Evolutionary conservation across 305 asterid species (phyloP), one percentile per base, ranked within the genome.

Genomic region (Fraxinus platypoda): DNA sequence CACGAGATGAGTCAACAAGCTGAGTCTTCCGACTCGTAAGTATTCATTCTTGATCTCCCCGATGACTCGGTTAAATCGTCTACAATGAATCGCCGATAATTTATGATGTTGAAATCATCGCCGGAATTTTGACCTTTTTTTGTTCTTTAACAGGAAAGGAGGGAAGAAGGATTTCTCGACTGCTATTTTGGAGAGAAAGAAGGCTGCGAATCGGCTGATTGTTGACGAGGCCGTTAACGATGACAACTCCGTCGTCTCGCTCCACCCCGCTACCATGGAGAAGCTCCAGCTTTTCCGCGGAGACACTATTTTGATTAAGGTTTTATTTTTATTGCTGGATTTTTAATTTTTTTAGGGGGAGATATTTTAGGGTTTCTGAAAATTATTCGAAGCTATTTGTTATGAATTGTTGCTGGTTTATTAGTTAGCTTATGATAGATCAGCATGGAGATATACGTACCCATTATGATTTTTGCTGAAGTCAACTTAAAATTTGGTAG

Each of bases 21-120:
- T 21, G 89, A 88, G 57, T 84, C 91, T 17, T 88, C 89, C 64
- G 91, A 88, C 85, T 25, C 87, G 91, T 88, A 75, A 88, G 89
- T 80, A 6, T 21, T 33, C 4, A 12, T 52, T 23, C 21, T 13
- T 28, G 3, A 4, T 13, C 59, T 77, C 3, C 11, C 19, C 33
- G 64, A 9, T 26, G 21, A 78, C 34, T 78, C 37, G 35, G 57
- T 43, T 66, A 23, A 79, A 37, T 73, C 75, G 2, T 43, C 9
- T 37, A 15, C 59, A 57, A 78, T 11, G 71, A 30, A 62, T 75
- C 57, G 66, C 77, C 15, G 66, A 30, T 17, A 30, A 43, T 2
- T 26, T 12, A 13, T 30, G 6, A 52, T 76, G 71, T 46, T 49
- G 84, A 54, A 74, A n/a, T 82, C 23, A 38, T 66, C 68, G 64